These are phyloP conservation scores for Pseudognaphalium luteoalbum DNA, from an alignment of 129 eudicot genomes.

Conservation along the genomic window DNA sequence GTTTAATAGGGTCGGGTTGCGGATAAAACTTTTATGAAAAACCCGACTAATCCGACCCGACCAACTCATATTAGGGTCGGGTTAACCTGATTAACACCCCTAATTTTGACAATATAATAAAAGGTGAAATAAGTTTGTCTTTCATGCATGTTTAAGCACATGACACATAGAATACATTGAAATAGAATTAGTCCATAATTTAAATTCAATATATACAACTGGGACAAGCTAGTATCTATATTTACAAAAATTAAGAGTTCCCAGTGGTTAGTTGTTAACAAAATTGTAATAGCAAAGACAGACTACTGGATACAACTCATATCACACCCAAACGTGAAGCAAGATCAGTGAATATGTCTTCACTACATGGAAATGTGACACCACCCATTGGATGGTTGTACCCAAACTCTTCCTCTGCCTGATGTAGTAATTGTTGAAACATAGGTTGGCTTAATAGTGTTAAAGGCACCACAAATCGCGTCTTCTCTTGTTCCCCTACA, in stretches of 20 bases:
- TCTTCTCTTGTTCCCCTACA: not conserved
- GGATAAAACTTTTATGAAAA: too few species aligned
- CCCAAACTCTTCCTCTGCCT: not conserved
- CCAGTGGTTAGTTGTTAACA: not conserved
- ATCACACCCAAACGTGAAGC: not conserved
- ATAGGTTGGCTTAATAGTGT: not conserved
- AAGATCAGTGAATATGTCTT: constrained; percentile 9
- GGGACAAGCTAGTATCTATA: not conserved
- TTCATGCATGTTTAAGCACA: not conserved
- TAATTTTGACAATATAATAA: too few species aligned
- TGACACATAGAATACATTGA: not conserved
- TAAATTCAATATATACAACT: not conserved
- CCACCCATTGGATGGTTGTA: constrained; percentile 2
- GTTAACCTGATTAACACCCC: too few species aligned
- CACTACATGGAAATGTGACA: not conserved
- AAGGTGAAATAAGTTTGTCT: not conserved
- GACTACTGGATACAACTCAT: not conserved
- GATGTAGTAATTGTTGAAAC: not conserved
- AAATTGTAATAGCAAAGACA: not conserved
- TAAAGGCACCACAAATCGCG: not conserved
- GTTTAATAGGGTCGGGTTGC: too few species aligned
- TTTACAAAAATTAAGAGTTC: not conserved
- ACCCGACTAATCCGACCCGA: too few species aligned
- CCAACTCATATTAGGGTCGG: too few species aligned
- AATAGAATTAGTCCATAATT: too few species aligned